A percentile compares a stretch with the other conserved stretches of the same genome.
Conservation (phyloP, 257 asterid species). For the Rehmannia glutinosa region DNA sequence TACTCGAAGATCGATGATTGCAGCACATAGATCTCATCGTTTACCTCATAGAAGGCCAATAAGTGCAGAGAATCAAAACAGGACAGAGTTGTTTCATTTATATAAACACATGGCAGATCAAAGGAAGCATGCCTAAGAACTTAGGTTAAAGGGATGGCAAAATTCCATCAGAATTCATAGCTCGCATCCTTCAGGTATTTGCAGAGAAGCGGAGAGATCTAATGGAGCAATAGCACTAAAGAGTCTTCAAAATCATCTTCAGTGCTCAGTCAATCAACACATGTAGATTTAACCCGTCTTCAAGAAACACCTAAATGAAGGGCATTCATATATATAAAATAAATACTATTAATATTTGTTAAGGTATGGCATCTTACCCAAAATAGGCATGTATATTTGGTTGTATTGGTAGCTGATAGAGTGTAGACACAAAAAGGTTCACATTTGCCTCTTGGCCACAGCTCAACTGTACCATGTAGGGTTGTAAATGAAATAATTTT, state of each 20-base stretch:
- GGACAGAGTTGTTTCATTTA: slow-evolving; percentile 15
- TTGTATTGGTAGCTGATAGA: too few species aligned
- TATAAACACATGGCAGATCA: slow-evolving; percentile 16
- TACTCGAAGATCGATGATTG: neutral
- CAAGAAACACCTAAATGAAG: slow-evolving; percentile 11
- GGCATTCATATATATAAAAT: too few species aligned
- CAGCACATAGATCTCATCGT: slow-evolving; percentile 13
- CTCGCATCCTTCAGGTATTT: neutral
- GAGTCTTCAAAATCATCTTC: slow-evolving; percentile 17
- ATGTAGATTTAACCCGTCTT: slow-evolving; percentile 1
- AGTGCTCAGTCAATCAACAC: slow-evolving; percentile 4
- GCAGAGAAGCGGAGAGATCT: neutral
- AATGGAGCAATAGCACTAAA: slow-evolving; percentile 14
- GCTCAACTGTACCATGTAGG: too few species aligned
- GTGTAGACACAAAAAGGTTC: too few species aligned
- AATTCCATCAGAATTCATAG: slow-evolving; percentile 3
- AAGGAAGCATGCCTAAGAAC: slow-evolving; percentile 5
- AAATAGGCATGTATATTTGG: too few species aligned
- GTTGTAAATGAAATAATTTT: too few species aligned
- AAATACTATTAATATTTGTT: too few species aligned
- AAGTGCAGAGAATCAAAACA: slow-evolving; percentile 13
- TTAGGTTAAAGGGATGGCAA: neutral
- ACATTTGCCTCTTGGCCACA: too few species aligned
- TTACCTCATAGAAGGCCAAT: slow-evolving; percentile 14
- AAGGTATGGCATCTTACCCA: too few species aligned